A percentile compares a stretch with the other conserved stretches of the same genome.
These are phyloP conservation scores for Aspergillus brunneoviolaceus DNA, from an alignment of 2,329 filamentous ascomycete species.

Conservation along the genomic window DNA sequence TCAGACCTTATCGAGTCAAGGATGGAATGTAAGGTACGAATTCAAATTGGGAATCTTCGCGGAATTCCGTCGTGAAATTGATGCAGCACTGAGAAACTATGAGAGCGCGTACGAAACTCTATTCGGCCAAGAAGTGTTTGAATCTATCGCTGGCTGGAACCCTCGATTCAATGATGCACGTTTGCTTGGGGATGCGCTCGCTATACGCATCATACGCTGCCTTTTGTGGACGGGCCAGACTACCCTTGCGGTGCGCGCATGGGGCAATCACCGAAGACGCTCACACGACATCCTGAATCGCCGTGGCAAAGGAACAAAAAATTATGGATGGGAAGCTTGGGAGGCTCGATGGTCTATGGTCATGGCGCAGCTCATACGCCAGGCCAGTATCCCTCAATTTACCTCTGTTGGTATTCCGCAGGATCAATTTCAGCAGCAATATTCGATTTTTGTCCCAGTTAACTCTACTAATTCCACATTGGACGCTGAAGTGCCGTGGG, in stretches of 20 bases:
- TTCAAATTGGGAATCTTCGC: constrained; percentile 89
- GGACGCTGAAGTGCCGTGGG: constrained; percentile 57
- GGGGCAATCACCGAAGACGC: constrained; percentile 73
- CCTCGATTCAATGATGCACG: constrained; percentile 90
- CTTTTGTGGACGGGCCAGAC: constrained; percentile 76
- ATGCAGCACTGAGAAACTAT: constrained; percentile 79
- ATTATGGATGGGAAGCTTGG: constrained; percentile 95
- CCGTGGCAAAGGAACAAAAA: constrained; percentile 78
- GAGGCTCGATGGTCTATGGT: constrained; percentile 69
- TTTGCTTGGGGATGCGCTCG: constrained; percentile 76
- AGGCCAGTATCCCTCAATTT: constrained; percentile 52
- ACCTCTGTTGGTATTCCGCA: constrained; percentile 30
- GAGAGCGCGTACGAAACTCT: constrained; percentile 83
- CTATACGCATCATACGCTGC: constrained; percentile 78
- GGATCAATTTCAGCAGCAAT: constrained; percentile 26
- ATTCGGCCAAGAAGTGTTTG: constrained; percentile 78
- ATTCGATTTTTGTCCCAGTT: constrained; percentile 46
- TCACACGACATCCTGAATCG: constrained; percentile 77
- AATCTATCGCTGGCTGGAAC: constrained; percentile 86
- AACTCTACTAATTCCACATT: constrained; percentile 52
- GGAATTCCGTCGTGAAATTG: constrained; percentile 91
- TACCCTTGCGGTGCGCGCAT: constrained; percentile 76
- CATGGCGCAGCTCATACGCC: constrained; percentile 60
- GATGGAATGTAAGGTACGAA: constrained; percentile 93
- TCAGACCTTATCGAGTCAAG: constrained; percentile 77